Base-by-base conservation (phyloP, 352 stramenopile genomes). In the Thalassiosira delicatula region DNA sequence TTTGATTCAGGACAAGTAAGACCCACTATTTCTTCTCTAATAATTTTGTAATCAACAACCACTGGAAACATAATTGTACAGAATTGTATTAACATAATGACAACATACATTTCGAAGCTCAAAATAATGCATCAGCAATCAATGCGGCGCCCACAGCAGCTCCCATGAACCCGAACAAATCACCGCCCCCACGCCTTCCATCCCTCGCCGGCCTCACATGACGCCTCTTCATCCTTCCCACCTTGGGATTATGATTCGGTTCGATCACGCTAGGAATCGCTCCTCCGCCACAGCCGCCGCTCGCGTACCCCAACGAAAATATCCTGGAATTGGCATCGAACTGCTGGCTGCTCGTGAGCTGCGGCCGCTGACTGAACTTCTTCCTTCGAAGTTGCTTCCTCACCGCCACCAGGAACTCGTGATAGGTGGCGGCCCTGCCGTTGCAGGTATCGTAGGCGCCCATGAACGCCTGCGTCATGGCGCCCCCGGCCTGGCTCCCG, bases 401-500 rank as follows among this genome's bases (percentile, higher is more conserved):
- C 1, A 89, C 42, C 12, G 42, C 68, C 7, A 49, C 60, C 30
- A 89, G 56, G 51, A 89, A 89, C 0, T 85, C 79, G 44, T 81
- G 83, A 59, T 89, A 89, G 12, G 82, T 81, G 21, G 70, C 67
- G 84, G 65, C 14, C 70, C 40, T n/a, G 75, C 51, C 21, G 63
- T 72, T n/a, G n/a, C n/a, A n/a, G 53, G 84, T 61, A 19, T 79
- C 14, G 51, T 90, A 85, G 8, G 86, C 79, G 21, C 85, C 88
- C 1, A 85, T 82, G 23, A 92, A 75, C 37, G 83, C 78, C 33
- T 83, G 86, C 17, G 87, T 92, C 69, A 88, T 88, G 8, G 87
- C 87, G 27, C 87, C 87, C 40, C 88, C 86, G 9, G 88, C 86
- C 51, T 76, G 70, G 17, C 75, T 76, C 42, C 88, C 82, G 29